Evolutionary conservation across 225 moss, liverwort and hornwort species (phyloP), one percentile per base, ranked within the genome.

Genomic region (Sphagnum contortum): DNA sequence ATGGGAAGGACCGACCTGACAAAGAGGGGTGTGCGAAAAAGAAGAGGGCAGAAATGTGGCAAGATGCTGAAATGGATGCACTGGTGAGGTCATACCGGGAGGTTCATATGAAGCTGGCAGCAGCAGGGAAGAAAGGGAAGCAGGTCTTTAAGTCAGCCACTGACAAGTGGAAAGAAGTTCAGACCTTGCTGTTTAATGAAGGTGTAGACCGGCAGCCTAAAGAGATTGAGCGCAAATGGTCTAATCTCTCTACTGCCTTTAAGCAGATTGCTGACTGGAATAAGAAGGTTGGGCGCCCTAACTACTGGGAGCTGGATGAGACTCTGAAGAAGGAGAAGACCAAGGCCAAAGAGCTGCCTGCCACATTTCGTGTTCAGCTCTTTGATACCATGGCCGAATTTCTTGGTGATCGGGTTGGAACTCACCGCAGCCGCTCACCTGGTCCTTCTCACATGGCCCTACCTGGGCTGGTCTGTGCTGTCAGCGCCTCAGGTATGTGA

Each of bases 231-330:
- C 79, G 86, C 13, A 86, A 86, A 13, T 86, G 86, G 86, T 86
- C 86, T 1, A 86, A 86, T 55, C 62, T 86, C 5, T 86, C 86
- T 7, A 86, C 86, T 4, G 86, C 82, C 13, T 86, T 82, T 63
- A 86, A 86, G 77, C 86, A 86, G 76, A 86, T 86, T 66, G 82
- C 86, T 51, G 86, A 86, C 49, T 86, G 86, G 86, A 86, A 81
- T 58, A 82, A 82, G 73, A 86, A 86, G 48, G 72, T 61, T 0
- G 86, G 86, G 14, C 64, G 82, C 9, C 77, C 86, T 5, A 86
- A 70, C 12, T 86, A 86, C 70, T 86, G 86, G 86, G 86, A 86
- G 46, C 63, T 86, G 49, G 86, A 86, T 48, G 86, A 86, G 62
- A 59, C 68, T 48, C 52, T 73, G 79, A 86, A 86, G 77, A 79